Conservation (phyloP, 192 early-diverging fungal genomes). For the Podila horticola region DNA sequence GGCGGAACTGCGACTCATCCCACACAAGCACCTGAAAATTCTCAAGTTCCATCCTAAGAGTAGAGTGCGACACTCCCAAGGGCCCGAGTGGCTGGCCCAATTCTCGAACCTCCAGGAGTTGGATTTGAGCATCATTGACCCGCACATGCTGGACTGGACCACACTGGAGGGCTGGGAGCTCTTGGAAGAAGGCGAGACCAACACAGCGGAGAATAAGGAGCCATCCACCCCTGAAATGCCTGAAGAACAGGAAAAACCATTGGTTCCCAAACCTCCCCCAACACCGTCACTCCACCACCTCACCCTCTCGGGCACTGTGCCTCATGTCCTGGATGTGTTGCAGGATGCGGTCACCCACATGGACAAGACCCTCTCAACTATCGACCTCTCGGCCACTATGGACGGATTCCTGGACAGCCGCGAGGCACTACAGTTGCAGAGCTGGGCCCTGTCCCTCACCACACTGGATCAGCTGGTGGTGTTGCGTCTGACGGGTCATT, state of each 20-base stretch:
- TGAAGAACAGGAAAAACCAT: background rate
- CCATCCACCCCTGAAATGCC: background rate
- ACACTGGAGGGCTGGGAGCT: background rate
- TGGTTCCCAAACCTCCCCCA: background rate
- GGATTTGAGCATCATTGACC: conserved; percentile 12
- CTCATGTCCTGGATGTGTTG: conserved; percentile 13
- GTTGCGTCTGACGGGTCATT: conserved; percentile 18
- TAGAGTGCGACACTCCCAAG: conserved; percentile 6
- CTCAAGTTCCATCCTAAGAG: conserved; percentile 26
- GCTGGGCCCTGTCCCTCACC: conserved; percentile 15
- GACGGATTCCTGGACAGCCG: conserved; percentile 19
- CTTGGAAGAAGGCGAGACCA: background rate
- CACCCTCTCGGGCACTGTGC: conserved; percentile 25
- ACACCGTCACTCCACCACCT: background rate
- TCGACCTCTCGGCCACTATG: conserved; percentile 17
- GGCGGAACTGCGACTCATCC: conserved; percentile 17
- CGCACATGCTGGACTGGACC: conserved; percentile 11
- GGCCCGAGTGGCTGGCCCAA: background rate
- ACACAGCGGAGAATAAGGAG: background rate
- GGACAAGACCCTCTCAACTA: conserved; percentile 5
- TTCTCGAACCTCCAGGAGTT: conserved; percentile 8
- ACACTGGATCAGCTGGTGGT: conserved; percentile 1
- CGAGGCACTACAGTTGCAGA: conserved; percentile 6
- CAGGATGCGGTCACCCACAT: conserved; percentile 15
- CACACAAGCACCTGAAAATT: background rate